Evolutionary conservation across 1,139 yeast species (phyloP).

Genomic region (Candida tropicalis): DNA sequence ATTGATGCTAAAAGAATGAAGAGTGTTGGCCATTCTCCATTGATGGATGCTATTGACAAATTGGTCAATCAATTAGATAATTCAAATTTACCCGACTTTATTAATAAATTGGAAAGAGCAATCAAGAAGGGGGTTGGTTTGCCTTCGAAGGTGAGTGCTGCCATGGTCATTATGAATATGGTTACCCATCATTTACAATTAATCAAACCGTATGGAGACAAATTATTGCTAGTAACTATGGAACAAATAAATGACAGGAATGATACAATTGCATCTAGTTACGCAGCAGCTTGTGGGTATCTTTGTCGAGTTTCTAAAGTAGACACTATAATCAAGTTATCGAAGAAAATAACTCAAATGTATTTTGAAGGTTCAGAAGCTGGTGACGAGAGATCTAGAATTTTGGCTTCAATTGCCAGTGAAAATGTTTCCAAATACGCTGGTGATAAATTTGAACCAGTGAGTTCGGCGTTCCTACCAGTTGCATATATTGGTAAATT

Average conservation of each 20-base stretch:
- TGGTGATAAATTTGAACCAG: slow-evolving; percentile 64
- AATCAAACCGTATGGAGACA: slow-evolving; percentile 63
- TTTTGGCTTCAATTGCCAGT: slow-evolving; percentile 62
- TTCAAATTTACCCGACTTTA: slow-evolving; percentile 51
- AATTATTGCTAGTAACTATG: slow-evolving; percentile 57
- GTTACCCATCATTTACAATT: slow-evolving; percentile 59
- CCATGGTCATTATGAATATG: slow-evolving; percentile 71
- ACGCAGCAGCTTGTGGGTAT: slow-evolving; percentile 82
- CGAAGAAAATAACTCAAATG: slow-evolving; percentile 50
- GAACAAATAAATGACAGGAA: slow-evolving; percentile 71
- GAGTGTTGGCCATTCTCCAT: slow-evolving; percentile 78
- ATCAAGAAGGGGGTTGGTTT: slow-evolving; percentile 78
- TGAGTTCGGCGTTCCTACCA: slow-evolving; percentile 72
- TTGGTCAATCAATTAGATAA: slow-evolving; percentile 63
- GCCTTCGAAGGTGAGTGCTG: slow-evolving; percentile 88
- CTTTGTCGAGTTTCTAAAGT: slow-evolving; percentile 64
- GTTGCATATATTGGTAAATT: slow-evolving; percentile 77
- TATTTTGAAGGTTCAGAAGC: slow-evolving; percentile 65
- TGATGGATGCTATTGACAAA: slow-evolving; percentile 84
- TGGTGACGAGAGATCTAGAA: slow-evolving; percentile 49
- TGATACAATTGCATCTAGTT: slow-evolving; percentile 71
- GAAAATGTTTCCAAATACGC: slow-evolving; percentile 73
- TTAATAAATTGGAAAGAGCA: slow-evolving; percentile 49
- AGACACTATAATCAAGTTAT: slow-evolving; percentile 57
- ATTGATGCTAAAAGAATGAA: slow-evolving; percentile 80